phyloP scores from a whole-genome alignment of 2,329 filamentous ascomycete genomes.

The Teratosphaeria viscida region DNA sequence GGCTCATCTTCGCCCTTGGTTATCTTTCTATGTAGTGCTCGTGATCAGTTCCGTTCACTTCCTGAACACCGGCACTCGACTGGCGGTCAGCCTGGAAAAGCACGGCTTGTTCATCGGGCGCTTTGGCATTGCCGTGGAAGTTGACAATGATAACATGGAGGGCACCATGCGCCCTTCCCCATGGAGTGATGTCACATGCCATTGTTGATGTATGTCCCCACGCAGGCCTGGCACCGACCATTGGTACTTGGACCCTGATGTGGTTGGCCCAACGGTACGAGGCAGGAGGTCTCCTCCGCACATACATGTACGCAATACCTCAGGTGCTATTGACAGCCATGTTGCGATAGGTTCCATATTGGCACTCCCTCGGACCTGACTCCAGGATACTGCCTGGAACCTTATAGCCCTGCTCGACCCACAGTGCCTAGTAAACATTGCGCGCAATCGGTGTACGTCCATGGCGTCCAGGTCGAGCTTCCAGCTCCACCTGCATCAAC shows the following conservation, averaged over 20 bases:
- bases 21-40: background rate
- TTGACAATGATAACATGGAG: background rate
- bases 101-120: background rate
- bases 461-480: too few species aligned
- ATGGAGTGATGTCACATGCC: background rate
- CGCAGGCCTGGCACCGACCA: background rate
- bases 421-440: too few species aligned
- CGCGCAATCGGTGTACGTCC: too few species aligned
- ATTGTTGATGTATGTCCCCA: background rate
- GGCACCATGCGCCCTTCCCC: background rate
- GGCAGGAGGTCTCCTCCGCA: background rate
- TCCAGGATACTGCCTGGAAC: background rate
- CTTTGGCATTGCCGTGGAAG: background rate
- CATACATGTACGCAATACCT: background rate
- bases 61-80: background rate
- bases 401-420: background rate
- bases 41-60: background rate
- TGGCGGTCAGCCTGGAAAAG: background rate
- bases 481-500: too few species aligned
- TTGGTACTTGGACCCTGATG: background rate
- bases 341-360: background rate
- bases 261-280: background rate
- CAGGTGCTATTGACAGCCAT: background rate
- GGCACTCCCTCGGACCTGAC: background rate
- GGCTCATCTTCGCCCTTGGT: background rate